phyloP scores from a whole-genome alignment of 2,329 filamentous ascomycete genomes.

The Alternaria sp. region DNA sequence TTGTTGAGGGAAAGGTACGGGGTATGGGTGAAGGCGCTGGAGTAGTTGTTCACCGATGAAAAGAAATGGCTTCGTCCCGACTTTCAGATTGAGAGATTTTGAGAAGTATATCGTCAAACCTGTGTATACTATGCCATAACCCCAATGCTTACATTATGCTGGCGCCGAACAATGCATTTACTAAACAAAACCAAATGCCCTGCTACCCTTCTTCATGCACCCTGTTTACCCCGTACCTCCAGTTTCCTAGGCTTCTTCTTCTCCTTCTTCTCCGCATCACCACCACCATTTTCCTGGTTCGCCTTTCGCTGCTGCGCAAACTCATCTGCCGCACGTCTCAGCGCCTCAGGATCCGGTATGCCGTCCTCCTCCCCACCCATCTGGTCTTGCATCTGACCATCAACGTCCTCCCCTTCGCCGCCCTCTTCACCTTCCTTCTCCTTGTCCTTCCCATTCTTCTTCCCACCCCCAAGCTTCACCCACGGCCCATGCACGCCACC shows the following conservation, averaged over 20 bases:
- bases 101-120: background rate
- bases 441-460: slow-evolving; percentile 13
- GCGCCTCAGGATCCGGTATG: slow-evolving; percentile 32
- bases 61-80: background rate
- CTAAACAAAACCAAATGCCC: background rate
- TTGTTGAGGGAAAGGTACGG: slow-evolving; percentile 73
- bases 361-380: slow-evolving; percentile 19
- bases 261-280: slow-evolving; percentile 8
- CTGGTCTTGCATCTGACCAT: slow-evolving; percentile 2
- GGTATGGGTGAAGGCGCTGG: slow-evolving; percentile 42
- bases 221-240: slow-evolving; percentile 28
- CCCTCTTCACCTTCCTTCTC: slow-evolving; percentile 16
- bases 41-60: slow-evolving; percentile 35
- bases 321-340: slow-evolving; percentile 32
- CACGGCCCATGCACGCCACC: slow-evolving; percentile 53
- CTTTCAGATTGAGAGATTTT: background rate
- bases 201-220: background rate
- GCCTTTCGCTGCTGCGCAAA: slow-evolving; percentile 4
- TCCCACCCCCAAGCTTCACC: slow-evolving; percentile 45
- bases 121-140: background rate
- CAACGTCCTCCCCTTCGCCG: slow-evolving; percentile 4
- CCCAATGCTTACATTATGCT: background rate
- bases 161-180: background rate
- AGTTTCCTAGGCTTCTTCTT: slow-evolving; percentile 36
- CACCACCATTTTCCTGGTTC: slow-evolving; percentile 2